These are phyloP conservation scores for Phanerochaete sordida DNA, from an alignment of 768 basidiomycete species.

Conservation along the genomic window DNA sequence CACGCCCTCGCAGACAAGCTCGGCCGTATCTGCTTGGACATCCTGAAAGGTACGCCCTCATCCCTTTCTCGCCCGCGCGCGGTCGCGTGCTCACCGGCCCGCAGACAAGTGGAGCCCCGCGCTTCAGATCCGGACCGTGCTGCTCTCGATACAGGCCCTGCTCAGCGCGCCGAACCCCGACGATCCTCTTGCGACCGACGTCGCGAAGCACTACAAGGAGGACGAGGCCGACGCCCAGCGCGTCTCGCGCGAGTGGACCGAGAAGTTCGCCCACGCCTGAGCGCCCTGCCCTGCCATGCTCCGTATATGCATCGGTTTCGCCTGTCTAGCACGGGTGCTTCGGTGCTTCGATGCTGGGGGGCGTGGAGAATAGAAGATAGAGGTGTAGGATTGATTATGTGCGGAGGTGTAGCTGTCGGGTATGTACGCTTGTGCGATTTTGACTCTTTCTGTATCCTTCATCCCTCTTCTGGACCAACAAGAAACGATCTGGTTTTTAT, in stretches of 20 bases:
- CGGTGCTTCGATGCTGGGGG: neutral
- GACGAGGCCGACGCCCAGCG: constrained; percentile 90
- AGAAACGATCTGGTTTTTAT: neutral
- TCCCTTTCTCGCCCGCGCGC: neutral
- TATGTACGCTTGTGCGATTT: neutral
- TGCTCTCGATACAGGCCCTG: constrained; percentile 96
- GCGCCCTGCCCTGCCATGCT: neutral
- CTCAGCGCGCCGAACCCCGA: constrained; percentile 96
- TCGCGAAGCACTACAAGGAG: constrained; percentile 98
- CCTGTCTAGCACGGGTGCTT: neutral
- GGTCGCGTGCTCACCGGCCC: neutral
- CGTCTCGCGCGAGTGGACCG: constrained; percentile 95
- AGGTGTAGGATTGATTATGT: neutral
- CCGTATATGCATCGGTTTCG: no score
- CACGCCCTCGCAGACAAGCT: constrained; percentile 75
- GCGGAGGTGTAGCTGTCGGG: neutral
- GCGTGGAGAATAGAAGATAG: neutral
- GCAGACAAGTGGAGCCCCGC: constrained; percentile 99
- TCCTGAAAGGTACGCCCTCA: constrained; percentile 78
- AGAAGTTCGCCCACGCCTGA: constrained; percentile 62
- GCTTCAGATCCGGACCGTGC: constrained; percentile 95
- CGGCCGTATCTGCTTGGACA: constrained; percentile 96
- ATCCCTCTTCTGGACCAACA: neutral
- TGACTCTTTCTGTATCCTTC: neutral
- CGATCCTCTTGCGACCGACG: constrained; percentile 90